These are phyloP conservation scores for Hamigera avellanea DNA, from an alignment of 495 filamentous ascomycete species.

Conservation along the genomic window DNA sequence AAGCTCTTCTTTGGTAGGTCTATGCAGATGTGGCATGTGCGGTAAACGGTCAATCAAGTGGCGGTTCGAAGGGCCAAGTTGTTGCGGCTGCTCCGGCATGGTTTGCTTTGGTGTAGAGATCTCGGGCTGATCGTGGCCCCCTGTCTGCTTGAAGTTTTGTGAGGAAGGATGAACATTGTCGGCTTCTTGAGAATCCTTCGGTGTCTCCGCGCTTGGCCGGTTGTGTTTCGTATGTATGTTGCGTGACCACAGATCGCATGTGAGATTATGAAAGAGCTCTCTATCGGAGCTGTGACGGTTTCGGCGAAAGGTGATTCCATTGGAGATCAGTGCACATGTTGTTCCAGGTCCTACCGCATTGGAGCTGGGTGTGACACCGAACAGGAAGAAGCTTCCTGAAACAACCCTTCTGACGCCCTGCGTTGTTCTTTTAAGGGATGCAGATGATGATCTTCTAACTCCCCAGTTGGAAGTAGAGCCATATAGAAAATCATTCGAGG, in stretches of 20 bases:
- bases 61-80: constrained; percentile 17
- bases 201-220: constrained; percentile 2
- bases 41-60: constrained; percentile 54
- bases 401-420: constrained; percentile 25
- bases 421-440: constrained; percentile 9
- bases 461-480: constrained; percentile 12
- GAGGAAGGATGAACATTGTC: constrained; percentile 6
- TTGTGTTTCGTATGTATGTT: constrained; percentile 20
- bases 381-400: constrained; percentile 26
- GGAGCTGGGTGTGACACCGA: constrained; percentile 23
- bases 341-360: constrained; percentile 23
- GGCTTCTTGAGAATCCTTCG: constrained; percentile 4
- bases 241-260: constrained; percentile 18
- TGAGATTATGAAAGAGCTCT: constrained; percentile 2
- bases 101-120: not conserved
- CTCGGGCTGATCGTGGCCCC: constrained; percentile 1
- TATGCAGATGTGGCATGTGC: constrained; percentile 59
- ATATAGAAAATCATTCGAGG: constrained; percentile 6
- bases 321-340: constrained; percentile 21
- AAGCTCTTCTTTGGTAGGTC: constrained; percentile 88
- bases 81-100: constrained; percentile 5
- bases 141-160: constrained; percentile 3
- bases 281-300: constrained; percentile 7
- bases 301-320: constrained; percentile 17
- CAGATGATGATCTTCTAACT: constrained; percentile 10